Conservation (phyloP, 495 filamentous ascomycete species). For the Lasiosphaeria hispida region DNA sequence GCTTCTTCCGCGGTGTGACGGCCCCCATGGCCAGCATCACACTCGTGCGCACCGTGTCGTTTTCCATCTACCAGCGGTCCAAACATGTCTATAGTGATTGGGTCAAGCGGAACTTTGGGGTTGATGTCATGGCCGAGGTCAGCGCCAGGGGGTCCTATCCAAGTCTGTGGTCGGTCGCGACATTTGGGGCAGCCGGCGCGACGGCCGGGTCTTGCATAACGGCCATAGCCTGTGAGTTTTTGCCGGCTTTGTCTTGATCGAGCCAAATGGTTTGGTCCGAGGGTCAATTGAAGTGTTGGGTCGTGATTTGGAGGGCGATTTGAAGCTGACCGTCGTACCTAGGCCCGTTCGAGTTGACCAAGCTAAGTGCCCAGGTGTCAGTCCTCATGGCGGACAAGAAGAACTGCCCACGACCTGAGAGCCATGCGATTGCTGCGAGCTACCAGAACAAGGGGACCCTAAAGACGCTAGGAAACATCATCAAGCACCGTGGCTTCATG, state of each 20-base stretch:
- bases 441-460: slow-evolving; percentile 79
- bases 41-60: slow-evolving; percentile 85
- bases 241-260: not conserved
- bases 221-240: slow-evolving; percentile 74
- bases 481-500: slow-evolving; percentile 70
- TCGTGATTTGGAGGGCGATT: not conserved
- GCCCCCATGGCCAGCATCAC: slow-evolving; percentile 86
- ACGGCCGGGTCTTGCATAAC: slow-evolving; percentile 78
- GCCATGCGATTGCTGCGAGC: slow-evolving; percentile 62
- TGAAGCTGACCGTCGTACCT: slow-evolving; percentile 6
- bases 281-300: not conserved
- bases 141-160: slow-evolving; percentile 68
- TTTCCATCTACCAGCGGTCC: slow-evolving; percentile 83
- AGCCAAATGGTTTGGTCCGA: not conserved
- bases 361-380: slow-evolving; percentile 84
- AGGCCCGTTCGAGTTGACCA: slow-evolving; percentile 94
- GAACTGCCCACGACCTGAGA: slow-evolving; percentile 46
- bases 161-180: slow-evolving; percentile 64
- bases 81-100: slow-evolving; percentile 73
- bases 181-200: slow-evolving; percentile 75
- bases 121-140: slow-evolving; percentile 68
- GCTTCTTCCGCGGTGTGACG: slow-evolving; percentile 77
- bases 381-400: slow-evolving; percentile 75
- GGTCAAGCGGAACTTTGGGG: slow-evolving; percentile 61
- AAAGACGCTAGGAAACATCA: slow-evolving; percentile 73